phyloP scores from a whole-genome alignment of 1,284 basidiomycete genomes.

The Stygiomarasmius scandens region DNA sequence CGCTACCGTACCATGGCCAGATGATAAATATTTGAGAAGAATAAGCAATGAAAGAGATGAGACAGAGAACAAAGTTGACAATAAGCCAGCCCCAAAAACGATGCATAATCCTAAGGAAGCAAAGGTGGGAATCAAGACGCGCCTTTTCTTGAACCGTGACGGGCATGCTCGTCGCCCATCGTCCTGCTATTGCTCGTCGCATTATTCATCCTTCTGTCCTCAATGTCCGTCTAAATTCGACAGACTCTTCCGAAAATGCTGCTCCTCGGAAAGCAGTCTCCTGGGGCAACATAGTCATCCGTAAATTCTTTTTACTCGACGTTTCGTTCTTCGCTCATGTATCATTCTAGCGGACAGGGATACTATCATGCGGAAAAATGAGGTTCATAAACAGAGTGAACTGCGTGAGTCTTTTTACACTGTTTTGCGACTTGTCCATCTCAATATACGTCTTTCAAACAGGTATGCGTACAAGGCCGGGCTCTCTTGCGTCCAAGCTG shows the following conservation, averaged over 20 bases:
- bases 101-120: constrained; percentile 28
- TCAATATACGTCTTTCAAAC: no score
- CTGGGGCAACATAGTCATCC: constrained; percentile 38
- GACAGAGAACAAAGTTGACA: constrained; percentile 69
- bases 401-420: neutral
- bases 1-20: constrained; percentile 88
- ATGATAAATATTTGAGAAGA: constrained; percentile 88
- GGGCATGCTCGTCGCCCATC: constrained; percentile 18
- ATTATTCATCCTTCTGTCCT: constrained; percentile 6
- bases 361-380: neutral
- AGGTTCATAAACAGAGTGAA: neutral
- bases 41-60: constrained; percentile 90
- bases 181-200: constrained; percentile 7
- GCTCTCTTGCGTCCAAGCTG: neutral
- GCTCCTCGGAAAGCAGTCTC: constrained; percentile 10
- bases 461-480: neutral
- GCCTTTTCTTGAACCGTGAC: constrained; percentile 11
- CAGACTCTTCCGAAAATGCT: constrained; percentile 13
- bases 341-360: constrained; percentile 7
- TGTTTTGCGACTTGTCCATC: no score
- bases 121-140: constrained; percentile 18
- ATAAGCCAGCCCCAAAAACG: constrained; percentile 59
- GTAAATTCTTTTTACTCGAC: constrained; percentile 26
- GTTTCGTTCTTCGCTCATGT: neutral
- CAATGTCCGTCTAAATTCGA: constrained; percentile 21